Conservation (phyloP, 495 filamentous ascomycete species). For the Geopyxis carbonaria region DNA sequence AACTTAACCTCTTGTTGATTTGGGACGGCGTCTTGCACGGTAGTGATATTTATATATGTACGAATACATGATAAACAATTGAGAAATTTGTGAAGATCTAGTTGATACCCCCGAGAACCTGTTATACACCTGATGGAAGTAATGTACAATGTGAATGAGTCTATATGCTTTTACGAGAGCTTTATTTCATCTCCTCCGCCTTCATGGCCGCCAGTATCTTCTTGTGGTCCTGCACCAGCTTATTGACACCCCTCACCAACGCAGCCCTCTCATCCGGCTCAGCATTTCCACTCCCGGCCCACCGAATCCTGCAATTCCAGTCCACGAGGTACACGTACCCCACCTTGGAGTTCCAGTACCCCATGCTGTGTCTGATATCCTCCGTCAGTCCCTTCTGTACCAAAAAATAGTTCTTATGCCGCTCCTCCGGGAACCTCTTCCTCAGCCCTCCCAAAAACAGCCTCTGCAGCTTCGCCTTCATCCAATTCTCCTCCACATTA, state of each 20-base stretch:
- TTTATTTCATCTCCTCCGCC: conserved; percentile 1
- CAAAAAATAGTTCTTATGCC: conserved; percentile 65
- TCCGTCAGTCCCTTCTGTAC: conserved; percentile 60
- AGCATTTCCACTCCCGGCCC: conserved; percentile 77
- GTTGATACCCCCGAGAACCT: too few relatives aligned
- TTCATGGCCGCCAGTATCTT: conserved; percentile 13
- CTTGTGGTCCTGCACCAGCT: conserved; percentile 43
- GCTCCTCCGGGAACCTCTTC: conserved; percentile 35
- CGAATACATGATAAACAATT: too few relatives aligned
- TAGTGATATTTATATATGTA: too few relatives aligned
- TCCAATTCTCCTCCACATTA: conserved; percentile 63
- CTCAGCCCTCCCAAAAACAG: conserved; percentile 49
- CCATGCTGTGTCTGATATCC: conserved; percentile 57
- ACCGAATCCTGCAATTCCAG: conserved; percentile 70
- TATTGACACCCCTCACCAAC: conserved; percentile 49
- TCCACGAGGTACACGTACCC: conserved; percentile 93
- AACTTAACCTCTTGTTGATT: too few relatives aligned
- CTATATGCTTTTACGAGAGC: too few relatives aligned
- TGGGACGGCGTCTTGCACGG: too few relatives aligned
- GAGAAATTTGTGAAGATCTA: too few relatives aligned
- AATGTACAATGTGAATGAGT: too few relatives aligned
- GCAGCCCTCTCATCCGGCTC: conserved; percentile 50
- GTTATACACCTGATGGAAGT: too few relatives aligned
- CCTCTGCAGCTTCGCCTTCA: conserved; percentile 60
- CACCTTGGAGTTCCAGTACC: conserved; percentile 69